Conservation (phyloP, 2,329 filamentous ascomycete species). For the Xylaria sp. region DNA sequence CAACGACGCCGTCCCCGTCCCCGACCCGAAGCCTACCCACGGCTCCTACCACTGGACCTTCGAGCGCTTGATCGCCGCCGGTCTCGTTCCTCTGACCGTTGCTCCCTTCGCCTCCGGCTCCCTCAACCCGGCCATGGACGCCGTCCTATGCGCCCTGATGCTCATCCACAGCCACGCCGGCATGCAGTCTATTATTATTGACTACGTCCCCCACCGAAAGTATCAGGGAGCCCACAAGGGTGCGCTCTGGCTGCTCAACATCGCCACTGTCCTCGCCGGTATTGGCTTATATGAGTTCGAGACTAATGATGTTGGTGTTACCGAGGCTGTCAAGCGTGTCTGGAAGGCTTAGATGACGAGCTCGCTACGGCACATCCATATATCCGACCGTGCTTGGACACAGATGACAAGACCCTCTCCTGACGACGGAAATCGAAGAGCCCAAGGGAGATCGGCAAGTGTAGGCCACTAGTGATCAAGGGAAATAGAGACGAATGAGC, state of each 20-base stretch:
- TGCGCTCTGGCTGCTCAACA: constrained; percentile 82
- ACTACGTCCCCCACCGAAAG: constrained; percentile 83
- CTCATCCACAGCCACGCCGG: constrained; percentile 96
- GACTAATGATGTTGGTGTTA: constrained; percentile 96
- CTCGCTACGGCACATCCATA: background rate
- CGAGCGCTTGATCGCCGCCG: constrained; percentile 84
- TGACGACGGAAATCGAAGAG: background rate
- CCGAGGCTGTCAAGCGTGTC: constrained; percentile 85
- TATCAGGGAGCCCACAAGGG: constrained; percentile 73
- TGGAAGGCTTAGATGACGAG: constrained; percentile 73
- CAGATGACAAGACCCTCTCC: background rate
- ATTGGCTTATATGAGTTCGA: constrained; percentile 97
- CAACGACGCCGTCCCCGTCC: constrained; percentile 86
- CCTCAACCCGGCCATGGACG: constrained; percentile 88
- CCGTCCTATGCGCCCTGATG: constrained; percentile 81
- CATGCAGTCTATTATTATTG: constrained; percentile 88
- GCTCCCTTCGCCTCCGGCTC: constrained; percentile 92
- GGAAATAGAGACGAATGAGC: constrained; percentile 15
- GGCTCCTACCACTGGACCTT: constrained; percentile 99
- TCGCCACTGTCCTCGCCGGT: constrained; percentile 80
- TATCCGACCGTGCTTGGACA: background rate
- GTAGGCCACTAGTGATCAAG: background rate
- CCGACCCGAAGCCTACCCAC: constrained; percentile 77
- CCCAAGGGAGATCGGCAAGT: background rate
- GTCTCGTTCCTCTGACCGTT: constrained; percentile 85